Evolutionary conservation across 192 early-diverging fungal species (phyloP).

Genomic region (Glomus cerebriforme): DNA sequence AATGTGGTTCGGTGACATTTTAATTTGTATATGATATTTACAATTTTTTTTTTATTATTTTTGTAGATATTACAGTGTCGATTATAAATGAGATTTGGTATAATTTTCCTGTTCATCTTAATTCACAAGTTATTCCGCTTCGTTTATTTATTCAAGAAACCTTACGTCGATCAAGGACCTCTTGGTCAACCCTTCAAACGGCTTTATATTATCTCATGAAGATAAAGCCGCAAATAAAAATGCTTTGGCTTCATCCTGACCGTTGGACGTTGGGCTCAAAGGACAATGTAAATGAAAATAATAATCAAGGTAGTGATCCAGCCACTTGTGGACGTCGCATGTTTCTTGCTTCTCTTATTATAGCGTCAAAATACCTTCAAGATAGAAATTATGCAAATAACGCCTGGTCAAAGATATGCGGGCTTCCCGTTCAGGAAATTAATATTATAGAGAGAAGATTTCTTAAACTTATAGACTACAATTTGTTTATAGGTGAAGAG

Average conservation of each 20-base stretch:
- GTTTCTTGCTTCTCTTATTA: conserved; percentile 81
- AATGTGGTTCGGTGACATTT: too few relatives aligned
- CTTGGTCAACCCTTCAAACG: conserved; percentile 78
- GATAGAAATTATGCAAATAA: conserved; percentile 85
- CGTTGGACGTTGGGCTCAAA: conserved; percentile 27
- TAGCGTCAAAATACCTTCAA: conserved; percentile 85
- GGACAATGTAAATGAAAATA: too few relatives aligned
- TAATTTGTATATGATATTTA: not conserved
- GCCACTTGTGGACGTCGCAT: conserved; percentile 70
- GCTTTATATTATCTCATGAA: conserved; percentile 72
- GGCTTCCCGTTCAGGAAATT: conserved; percentile 74
- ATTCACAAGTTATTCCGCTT: conserved; percentile 50
- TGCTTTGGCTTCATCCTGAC: not conserved
- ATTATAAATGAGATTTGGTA: conserved; percentile 61
- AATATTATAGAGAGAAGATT: conserved; percentile 79
- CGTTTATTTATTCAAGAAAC: conserved; percentile 73
- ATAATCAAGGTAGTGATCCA: not conserved
- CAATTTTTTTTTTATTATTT: not conserved
- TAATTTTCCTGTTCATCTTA: conserved; percentile 22
- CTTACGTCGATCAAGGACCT: conserved; percentile 72
- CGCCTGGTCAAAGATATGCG: conserved; percentile 88
- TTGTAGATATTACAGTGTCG: conserved; percentile 52
- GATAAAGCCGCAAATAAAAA: conserved; percentile 32
- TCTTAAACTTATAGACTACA: conserved; percentile 75
- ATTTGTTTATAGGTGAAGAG: conserved; percentile 63